Evolutionary conservation across 83 land plant species (phyloP).

Genomic region (Thuja plicata): DNA sequence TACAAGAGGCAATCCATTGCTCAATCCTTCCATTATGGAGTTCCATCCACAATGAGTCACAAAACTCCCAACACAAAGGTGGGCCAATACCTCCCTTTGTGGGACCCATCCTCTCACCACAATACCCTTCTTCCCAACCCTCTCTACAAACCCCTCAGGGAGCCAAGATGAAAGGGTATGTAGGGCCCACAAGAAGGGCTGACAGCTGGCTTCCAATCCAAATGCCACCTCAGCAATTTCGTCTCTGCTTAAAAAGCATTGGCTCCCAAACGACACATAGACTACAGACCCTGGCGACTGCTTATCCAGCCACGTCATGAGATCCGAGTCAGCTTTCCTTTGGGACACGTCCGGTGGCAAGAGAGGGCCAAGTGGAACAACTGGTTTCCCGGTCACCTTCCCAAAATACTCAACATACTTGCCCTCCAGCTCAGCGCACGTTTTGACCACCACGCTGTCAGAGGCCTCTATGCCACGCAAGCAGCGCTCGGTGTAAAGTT

Average conservation of each 20-base stretch:
- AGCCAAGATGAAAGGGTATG: neutral
- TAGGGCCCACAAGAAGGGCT: conserved; percentile 23
- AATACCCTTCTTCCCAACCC: conserved; percentile 10
- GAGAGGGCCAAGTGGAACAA: conserved; percentile 47
- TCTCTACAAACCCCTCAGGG: conserved; percentile 45
- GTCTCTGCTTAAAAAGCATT: conserved; percentile 21
- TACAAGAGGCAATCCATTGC: no score
- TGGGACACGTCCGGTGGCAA: neutral
- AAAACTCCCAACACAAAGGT: no score
- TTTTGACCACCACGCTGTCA: conserved; percentile 18
- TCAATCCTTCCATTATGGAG: no score
- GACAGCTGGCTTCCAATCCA: conserved; percentile 38
- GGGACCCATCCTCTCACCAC: no score
- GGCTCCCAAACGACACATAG: conserved; percentile 48
- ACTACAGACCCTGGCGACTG: no score
- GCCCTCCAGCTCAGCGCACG: conserved; percentile 28
- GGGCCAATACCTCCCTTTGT: no score
- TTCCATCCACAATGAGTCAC: no score
- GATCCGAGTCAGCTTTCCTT: neutral
- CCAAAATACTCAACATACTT: conserved; percentile 27
- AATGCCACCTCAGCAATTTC: conserved; percentile 40
- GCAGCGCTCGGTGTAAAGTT: neutral
- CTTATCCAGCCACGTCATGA: conserved; percentile 45
- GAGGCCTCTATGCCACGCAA: neutral
- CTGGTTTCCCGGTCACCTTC: neutral